Evolutionary conservation across 768 basidiomycete genomes (phyloP).

Genomic region (Boletus fagicola): DNA sequence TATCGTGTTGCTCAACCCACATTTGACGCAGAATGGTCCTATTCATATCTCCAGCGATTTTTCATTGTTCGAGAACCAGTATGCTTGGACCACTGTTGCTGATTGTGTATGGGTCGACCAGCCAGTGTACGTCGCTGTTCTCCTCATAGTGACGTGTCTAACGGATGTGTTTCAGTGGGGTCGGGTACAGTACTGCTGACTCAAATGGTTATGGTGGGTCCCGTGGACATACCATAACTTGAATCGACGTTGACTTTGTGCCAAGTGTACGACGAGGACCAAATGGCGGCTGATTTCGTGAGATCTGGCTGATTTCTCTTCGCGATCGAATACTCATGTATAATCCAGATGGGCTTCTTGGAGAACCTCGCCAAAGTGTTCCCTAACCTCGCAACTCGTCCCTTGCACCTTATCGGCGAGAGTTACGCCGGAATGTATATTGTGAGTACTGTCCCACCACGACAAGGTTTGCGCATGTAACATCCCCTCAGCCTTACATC

Average conservation of each 20-base stretch:
- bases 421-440: conserved; percentile 77
- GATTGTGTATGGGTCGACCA: conserved; percentile 77
- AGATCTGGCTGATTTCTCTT: conserved; percentile 19
- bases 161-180: conserved; percentile 40
- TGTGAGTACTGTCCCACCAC: conserved; percentile 35
- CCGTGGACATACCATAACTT: not conserved
- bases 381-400: conserved; percentile 63
- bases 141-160: not conserved
- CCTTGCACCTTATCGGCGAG: conserved; percentile 68
- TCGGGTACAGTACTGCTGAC: conserved; percentile 66
- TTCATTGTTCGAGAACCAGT: conserved; percentile 46
- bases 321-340: conserved; percentile 1
- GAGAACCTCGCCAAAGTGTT: conserved; percentile 72
- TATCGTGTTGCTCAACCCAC: not conserved
- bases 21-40: conserved; percentile 59
- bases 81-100: conserved; percentile 57
- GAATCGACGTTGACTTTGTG: conserved; percentile 13
- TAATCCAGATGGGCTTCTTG: conserved; percentile 63
- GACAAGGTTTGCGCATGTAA: not conserved
- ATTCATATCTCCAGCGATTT: conserved; percentile 55
- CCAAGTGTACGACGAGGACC: conserved; percentile 58
- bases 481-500: conserved; percentile 60
- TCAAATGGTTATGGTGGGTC: conserved; percentile 54
- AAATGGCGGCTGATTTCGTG: conserved; percentile 54
- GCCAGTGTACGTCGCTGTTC: conserved; percentile 46